A percentile compares a stretch with the other conserved stretches of the same genome.
Conservation (phyloP, 1,139 yeast genomes). For the Zygosaccharomyces sapae region DNA sequence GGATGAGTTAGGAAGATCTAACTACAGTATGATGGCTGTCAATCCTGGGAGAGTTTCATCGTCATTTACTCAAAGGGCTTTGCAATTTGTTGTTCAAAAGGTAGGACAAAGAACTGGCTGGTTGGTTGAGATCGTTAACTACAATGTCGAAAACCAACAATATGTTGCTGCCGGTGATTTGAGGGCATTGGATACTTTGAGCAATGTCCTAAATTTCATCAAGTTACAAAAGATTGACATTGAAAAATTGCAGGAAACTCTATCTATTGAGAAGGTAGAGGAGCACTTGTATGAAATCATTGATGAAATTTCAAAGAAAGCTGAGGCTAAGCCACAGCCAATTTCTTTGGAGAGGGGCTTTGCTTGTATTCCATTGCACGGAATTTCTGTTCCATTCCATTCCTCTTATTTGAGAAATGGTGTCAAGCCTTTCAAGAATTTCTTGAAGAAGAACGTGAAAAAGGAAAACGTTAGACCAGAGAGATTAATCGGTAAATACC, state of each 20-base stretch:
- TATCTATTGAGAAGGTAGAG: slow-evolving; percentile 83
- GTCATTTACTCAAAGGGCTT: slow-evolving; percentile 87
- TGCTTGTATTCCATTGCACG: slow-evolving; percentile 96
- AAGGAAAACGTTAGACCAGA: slow-evolving; percentile 94
- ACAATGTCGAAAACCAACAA: slow-evolving; percentile 96
- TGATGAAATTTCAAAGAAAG: slow-evolving; percentile 74
- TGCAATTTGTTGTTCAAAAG: slow-evolving; percentile 90
- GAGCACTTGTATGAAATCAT: slow-evolving; percentile 84
- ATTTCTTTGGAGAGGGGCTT: slow-evolving; percentile 96
- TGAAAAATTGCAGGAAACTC: slow-evolving; percentile 74
- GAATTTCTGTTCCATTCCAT: slow-evolving; percentile 99
- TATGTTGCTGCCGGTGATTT: slow-evolving; percentile 98
- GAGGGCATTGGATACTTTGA: slow-evolving; percentile 87
- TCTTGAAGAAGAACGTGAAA: slow-evolving; percentile 92
- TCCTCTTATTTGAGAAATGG: slow-evolving; percentile 96
- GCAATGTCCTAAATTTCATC: slow-evolving; percentile 87
- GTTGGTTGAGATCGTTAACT: slow-evolving; percentile 96
- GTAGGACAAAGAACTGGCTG: slow-evolving; percentile 79
- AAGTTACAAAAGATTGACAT: slow-evolving; percentile 92
- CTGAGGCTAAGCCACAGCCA: slow-evolving; percentile 88
- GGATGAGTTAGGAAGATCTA: slow-evolving; percentile 90
- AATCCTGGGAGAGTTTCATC: slow-evolving; percentile 91
- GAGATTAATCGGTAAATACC: slow-evolving; percentile 87
- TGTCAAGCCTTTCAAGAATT: slow-evolving; percentile 97
- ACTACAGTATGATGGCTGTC: slow-evolving; percentile 98